phyloP scores from a whole-genome alignment of 306 rosid genomes.

The Bauhinia variegata region DNA sequence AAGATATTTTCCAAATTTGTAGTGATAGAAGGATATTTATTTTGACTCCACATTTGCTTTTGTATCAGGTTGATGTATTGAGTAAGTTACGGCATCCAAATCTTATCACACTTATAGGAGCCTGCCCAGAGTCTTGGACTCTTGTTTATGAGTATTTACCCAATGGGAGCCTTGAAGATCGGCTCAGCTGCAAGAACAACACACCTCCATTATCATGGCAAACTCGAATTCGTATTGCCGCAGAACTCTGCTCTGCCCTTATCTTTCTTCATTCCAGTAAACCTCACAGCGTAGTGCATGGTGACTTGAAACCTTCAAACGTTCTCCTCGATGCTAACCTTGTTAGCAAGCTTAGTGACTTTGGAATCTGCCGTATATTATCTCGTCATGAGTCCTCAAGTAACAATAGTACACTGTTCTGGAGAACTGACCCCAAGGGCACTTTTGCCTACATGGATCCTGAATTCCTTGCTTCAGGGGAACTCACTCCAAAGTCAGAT shows the following conservation, averaged over 20 bases:
- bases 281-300: conserved; percentile 80
- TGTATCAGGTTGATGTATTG: conserved; percentile 70
- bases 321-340: conserved; percentile 74
- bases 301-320: conserved; percentile 84
- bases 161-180: conserved; percentile 92
- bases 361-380: conserved; percentile 65
- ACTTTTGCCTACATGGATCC: conserved; percentile 80
- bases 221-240: conserved; percentile 68
- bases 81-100: conserved; percentile 84
- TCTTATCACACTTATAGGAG: conserved; percentile 80
- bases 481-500: conserved; percentile 80
- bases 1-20: conserved; percentile 3
- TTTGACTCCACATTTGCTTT: conserved; percentile 23
- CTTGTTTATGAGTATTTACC: conserved; percentile 86
- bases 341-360: conserved; percentile 80
- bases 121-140: conserved; percentile 65
- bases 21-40: conserved; percentile 7
- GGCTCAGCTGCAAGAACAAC: conserved; percentile 67
- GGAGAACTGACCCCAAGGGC: conserved; percentile 72
- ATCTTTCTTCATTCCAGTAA: conserved; percentile 80
- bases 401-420: conserved; percentile 42
- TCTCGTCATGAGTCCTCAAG: conserved; percentile 45
- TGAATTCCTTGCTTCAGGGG: conserved; percentile 69
- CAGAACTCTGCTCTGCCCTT: conserved; percentile 80
- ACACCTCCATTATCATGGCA: conserved; percentile 84